Evolutionary conservation across 2,329 filamentous ascomycete genomes (phyloP).

Genomic region (Gyromitra esculenta): DNA sequence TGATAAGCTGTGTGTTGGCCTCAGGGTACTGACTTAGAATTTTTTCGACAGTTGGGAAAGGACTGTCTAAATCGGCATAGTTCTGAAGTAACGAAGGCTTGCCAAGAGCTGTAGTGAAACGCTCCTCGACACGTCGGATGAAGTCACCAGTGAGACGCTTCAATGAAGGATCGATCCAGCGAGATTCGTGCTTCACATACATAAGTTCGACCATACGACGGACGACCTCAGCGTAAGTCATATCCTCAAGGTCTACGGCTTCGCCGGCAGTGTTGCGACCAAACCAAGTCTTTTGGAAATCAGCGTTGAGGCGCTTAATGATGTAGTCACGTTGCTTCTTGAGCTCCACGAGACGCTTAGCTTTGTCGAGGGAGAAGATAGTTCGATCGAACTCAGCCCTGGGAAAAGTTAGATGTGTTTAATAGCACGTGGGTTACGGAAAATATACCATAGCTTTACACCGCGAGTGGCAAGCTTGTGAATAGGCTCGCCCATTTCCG

Average conservation of each 20-base stretch:
- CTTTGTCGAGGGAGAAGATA: conserved; percentile 95
- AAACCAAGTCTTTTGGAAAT: conserved; percentile 98
- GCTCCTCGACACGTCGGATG: conserved; percentile 95
- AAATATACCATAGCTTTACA: conserved; percentile 81
- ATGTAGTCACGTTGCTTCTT: conserved; percentile 90
- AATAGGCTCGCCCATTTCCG: conserved; percentile 99
- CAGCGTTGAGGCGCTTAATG: conserved; percentile 93
- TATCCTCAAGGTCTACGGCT: conserved; percentile 88
- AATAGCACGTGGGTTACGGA: neutral
- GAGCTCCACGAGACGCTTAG: conserved; percentile 86
- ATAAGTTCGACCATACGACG: conserved; percentile 88
- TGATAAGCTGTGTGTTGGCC: conserved; percentile 89
- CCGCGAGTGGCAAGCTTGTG: conserved; percentile 98
- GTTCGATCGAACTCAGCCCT: conserved; percentile 94
- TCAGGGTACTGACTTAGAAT: conserved; percentile 87
- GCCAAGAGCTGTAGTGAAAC: conserved; percentile 78
- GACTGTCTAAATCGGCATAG: conserved; percentile 85
- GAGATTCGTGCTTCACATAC: conserved; percentile 87
- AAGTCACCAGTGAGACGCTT: conserved; percentile 89
- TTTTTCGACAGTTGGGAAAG: conserved; percentile 78
- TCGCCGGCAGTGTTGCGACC: conserved; percentile 82
- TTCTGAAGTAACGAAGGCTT: conserved; percentile 86
- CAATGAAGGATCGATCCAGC: conserved; percentile 91
- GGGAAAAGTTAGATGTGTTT: conserved; percentile 22
- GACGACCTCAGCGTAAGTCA: conserved; percentile 91